Conservation (phyloP, 192 early-diverging fungal species). For the Backusella psychrophila region DNA sequence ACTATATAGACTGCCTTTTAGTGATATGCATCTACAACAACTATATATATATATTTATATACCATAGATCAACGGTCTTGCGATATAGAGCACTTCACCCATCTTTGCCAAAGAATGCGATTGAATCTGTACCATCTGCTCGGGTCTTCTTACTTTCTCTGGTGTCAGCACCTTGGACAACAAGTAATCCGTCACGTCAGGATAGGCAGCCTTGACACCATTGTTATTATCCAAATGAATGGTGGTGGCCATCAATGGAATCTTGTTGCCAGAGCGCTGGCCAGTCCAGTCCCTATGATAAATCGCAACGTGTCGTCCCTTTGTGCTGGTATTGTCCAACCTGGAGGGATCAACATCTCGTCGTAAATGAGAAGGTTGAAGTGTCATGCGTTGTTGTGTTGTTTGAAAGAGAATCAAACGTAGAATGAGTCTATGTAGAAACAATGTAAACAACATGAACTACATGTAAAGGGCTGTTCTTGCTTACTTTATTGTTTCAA, state of each 20-base stretch:
- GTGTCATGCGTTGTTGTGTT: slow-evolving; percentile 54
- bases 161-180: slow-evolving; percentile 52
- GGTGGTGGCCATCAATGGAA: slow-evolving; percentile 2
- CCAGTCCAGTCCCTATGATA: slow-evolving; percentile 37
- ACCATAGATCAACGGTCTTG: slow-evolving; percentile 87
- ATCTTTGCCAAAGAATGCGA: slow-evolving; percentile 24
- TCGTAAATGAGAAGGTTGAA: slow-evolving; percentile 60
- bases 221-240: background rate
- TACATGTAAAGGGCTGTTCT: too few species aligned
- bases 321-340: slow-evolving; percentile 24
- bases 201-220: background rate
- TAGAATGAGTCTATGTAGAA: slow-evolving; percentile 38
- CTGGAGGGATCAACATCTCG: slow-evolving; percentile 62
- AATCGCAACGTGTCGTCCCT: slow-evolving; percentile 13
- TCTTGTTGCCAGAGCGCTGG: slow-evolving; percentile 16
- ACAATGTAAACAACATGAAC: background rate
- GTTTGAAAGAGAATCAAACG: slow-evolving; percentile 51
- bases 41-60: background rate
- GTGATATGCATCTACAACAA: background rate
- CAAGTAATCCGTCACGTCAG: slow-evolving; percentile 50
- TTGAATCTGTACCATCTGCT: slow-evolving; percentile 63
- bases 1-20: slow-evolving; percentile 37
- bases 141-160: slow-evolving; percentile 64
- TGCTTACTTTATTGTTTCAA: slow-evolving; percentile 33
- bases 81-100: slow-evolving; percentile 78